These are phyloP conservation scores for Phytophthora vignae DNA, from an alignment of 352 stramenopile genomes.

Conservation along the genomic window DNA sequence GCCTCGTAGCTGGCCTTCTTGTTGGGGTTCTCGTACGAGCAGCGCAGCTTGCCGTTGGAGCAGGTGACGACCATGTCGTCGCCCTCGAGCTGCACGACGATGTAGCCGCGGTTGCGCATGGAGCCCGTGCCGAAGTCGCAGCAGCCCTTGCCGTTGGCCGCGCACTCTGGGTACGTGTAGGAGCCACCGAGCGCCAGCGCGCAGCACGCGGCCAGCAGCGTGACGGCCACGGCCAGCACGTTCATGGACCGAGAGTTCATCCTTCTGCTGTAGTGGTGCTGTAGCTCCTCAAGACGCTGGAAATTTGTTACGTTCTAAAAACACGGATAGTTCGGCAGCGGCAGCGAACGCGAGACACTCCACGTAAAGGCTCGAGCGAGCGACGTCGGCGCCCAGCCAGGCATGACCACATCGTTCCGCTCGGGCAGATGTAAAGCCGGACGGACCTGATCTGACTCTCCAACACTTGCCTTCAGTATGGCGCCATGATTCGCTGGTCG, in stretches of 20 bases:
- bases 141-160: conserved; percentile 49
- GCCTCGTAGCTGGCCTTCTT: conserved; percentile 50
- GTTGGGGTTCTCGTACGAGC: conserved; percentile 66
- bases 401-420: conserved; percentile 19
- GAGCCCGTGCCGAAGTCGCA: conserved; percentile 58
- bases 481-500: conserved; percentile 3
- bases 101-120: conserved; percentile 72
- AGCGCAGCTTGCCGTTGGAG: conserved; percentile 56
- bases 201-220: conserved; percentile 36
- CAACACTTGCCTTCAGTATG: conserved; percentile 23
- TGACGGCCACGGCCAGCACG: conserved; percentile 28
- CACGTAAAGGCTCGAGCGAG: conserved; percentile 23
- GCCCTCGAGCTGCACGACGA: conserved; percentile 53
- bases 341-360: not conserved
- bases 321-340: too few species aligned
- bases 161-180: conserved; percentile 69
- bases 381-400: conserved; percentile 12
- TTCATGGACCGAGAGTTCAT: conserved; percentile 37
- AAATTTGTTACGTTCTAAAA: conserved; percentile 1
- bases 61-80: conserved; percentile 74
- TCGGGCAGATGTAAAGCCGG: conserved; percentile 22
- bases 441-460: conserved; percentile 26
- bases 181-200: conserved; percentile 27
- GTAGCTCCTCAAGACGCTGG: conserved; percentile 15
- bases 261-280: conserved; percentile 3